Base-by-base conservation (phyloP, 345 rosid species). In the Reutealis trisperma region DNA sequence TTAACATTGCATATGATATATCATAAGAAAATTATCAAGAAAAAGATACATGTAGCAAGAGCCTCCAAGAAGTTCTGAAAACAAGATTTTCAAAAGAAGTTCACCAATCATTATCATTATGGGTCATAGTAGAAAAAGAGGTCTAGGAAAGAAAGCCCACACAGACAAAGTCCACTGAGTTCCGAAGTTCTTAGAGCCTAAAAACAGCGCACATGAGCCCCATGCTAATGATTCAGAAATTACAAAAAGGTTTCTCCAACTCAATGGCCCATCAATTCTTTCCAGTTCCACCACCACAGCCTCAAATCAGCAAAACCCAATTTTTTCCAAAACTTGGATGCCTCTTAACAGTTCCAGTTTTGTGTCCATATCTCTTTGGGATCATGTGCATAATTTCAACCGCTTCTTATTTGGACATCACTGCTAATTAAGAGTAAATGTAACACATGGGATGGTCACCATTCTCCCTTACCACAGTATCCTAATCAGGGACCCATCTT, bases 371-470 rank as follows among this genome's bases (percentile, higher is more conserved):
- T 74, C 75, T 74, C 15, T 49, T 77, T 82, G 73, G 77, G 19
- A 60, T 60, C 45, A 54, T 61, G 52, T 22, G 52, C 63, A 67
- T 79, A 16, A 42, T 75, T 65, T 19, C 61, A 45, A 42, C 61
- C 34, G 73, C 70, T 75, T 69, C 51, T 66, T 34, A 58, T 47
- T 42, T 75, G 73, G 77, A 66, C 82, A 75, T 51, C 42, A 4
- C 79, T 6, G 72, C 54, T 14, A 30, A 27, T 18, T 8, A 44
- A 47, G 68, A 62, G 77, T 74, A 25, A 81, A 75, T 34, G 74
- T 69, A 79, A 87, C 87, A 85, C 84, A 83, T 80, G 86, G 82
- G 66, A 74, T 72, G 79, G 86, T 70, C 79, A 76, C 77, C 79
- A 63, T 78, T 80, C 76, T 70, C 70, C 49, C 64, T 58, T 72